phyloP scores from a whole-genome alignment of 768 basidiomycete species.

The Tylopilus vinaceipallidus region DNA sequence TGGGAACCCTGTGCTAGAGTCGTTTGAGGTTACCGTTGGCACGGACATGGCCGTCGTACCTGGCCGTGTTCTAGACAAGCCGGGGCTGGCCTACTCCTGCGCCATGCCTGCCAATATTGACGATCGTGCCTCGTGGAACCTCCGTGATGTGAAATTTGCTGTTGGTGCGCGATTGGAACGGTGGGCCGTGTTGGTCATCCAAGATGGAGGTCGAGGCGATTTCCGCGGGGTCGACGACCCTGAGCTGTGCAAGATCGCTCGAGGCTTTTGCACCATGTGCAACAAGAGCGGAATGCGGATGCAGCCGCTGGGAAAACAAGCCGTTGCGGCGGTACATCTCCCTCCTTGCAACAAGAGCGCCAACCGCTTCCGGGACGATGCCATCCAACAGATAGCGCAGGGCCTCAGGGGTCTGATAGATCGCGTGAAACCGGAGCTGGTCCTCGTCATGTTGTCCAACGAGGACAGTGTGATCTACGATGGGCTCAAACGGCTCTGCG shows the following conservation, averaged over 20 bases:
- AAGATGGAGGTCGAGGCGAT: constrained; percentile 53
- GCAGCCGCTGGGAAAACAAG: constrained; percentile 15
- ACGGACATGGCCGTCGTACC: constrained; percentile 53
- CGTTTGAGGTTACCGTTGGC: constrained; percentile 45
- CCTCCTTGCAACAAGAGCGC: constrained; percentile 39
- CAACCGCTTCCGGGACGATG: constrained; percentile 51
- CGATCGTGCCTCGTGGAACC: constrained; percentile 49
- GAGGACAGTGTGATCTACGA: constrained; percentile 49
- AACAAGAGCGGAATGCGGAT: constrained; percentile 61
- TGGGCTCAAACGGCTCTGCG: constrained; percentile 49
- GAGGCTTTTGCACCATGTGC: constrained; percentile 63
- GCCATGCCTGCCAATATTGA: constrained; percentile 31
- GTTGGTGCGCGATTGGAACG: constrained; percentile 51
- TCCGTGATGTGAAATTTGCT: constrained; percentile 54
- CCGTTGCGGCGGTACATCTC: constrained; percentile 39
- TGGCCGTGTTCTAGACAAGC: constrained; percentile 47
- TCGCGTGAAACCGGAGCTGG: constrained; percentile 9
- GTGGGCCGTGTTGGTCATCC: constrained; percentile 70
- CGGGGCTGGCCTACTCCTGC: constrained; percentile 40
- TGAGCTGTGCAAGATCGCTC: constrained; percentile 39
- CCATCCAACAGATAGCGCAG: constrained; percentile 36
- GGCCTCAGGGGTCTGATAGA: background rate
- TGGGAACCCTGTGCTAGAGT: constrained; percentile 31
- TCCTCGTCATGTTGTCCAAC: constrained; percentile 48
- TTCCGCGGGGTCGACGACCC: constrained; percentile 52